Conservation (phyloP, 192 early-diverging fungal genomes). For the Podila clonocystis region DNA sequence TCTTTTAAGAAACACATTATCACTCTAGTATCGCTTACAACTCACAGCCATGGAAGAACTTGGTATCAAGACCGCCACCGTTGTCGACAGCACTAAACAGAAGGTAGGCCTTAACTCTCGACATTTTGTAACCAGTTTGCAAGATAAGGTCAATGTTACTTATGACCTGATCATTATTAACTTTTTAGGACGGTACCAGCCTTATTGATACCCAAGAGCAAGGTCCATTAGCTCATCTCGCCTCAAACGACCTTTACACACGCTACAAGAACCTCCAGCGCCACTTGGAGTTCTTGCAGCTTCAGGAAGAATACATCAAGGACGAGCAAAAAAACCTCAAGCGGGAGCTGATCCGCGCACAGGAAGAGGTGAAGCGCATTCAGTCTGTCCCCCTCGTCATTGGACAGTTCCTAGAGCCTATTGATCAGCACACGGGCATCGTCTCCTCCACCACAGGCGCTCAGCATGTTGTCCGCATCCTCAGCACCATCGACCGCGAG, state of each 20-base stretch:
- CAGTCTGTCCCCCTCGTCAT: constrained; percentile 97
- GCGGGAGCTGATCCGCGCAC: constrained; percentile 91
- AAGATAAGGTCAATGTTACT: background rate
- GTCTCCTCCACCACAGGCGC: constrained; percentile 92
- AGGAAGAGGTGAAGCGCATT: constrained; percentile 98
- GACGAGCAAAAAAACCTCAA: constrained; percentile 98
- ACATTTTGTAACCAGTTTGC: background rate
- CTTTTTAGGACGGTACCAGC: constrained; percentile 15
- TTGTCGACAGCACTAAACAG: background rate
- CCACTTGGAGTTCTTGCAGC: constrained; percentile 93
- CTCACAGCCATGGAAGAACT: background rate
- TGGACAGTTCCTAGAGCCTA: constrained; percentile 98
- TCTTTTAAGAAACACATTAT: too few relatives aligned
- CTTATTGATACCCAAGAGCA: constrained; percentile 26
- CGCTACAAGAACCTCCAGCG: constrained; percentile 95
- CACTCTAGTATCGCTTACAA: too few relatives aligned
- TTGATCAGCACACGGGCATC: constrained; percentile 97
- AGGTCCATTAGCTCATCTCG: constrained; percentile 66
- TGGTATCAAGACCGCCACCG: background rate
- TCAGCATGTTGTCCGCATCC: constrained; percentile 92
- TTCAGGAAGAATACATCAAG: constrained; percentile 99
- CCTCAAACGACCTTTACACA: constrained; percentile 90
- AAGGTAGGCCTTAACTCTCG: background rate
- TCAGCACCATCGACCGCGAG: constrained; percentile 97
- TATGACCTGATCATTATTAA: too few relatives aligned